Base-by-base conservation (phyloP, 768 basidiomycete genomes). In the Lanmaoa pseudosensibilis region DNA sequence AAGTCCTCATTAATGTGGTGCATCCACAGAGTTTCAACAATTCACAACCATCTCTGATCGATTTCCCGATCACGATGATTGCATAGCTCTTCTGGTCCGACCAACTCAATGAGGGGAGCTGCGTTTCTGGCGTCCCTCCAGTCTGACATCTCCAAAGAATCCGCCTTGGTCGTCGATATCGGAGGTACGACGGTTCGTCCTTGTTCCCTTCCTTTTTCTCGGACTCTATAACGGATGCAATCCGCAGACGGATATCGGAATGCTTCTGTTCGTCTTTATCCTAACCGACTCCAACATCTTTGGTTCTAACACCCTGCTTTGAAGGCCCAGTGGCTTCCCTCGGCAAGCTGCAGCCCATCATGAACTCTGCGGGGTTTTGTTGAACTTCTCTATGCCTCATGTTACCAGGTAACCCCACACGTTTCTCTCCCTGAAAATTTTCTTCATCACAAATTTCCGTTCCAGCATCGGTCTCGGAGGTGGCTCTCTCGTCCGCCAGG, bases 71-170 rank as follows among this genome's bases (percentile, higher is more conserved):
- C 58, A 16, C 51, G 21, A 53, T 19, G 12, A 39, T 54, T 46
- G 12, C 45, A 41, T 53, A 71, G 65, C 55, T 78, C 78, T 21
- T 80, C 78, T 41, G 83, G 83, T 3, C 81, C 85, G 7, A 88
- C 86, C 1, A 87, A 87, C 65, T 85, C 84, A 1, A 88, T 87
- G 85, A 74, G 86, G 48, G 86, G 85, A 10, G 86, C 85, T 6
- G 81, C 80, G 5, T 86, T 81, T 66, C 73, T 87, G 6, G 79
- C 85, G 2, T 78, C 77, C 10, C 67, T 75, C 43, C 73, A 73
- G 58, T 68, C 67, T 10, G 56, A 63, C 59, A 57, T 69, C 52
- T 44, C 68, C 44, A 73, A 65, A 55, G 70, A 77, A 65, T 68
- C 74, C 55, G 74, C 77, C 40, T 71, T 85, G 48, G 86, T 87